These are phyloP conservation scores for Chlorophyllum brunneum DNA, from an alignment of 768 basidiomycete genomes.

Conservation along the genomic window DNA sequence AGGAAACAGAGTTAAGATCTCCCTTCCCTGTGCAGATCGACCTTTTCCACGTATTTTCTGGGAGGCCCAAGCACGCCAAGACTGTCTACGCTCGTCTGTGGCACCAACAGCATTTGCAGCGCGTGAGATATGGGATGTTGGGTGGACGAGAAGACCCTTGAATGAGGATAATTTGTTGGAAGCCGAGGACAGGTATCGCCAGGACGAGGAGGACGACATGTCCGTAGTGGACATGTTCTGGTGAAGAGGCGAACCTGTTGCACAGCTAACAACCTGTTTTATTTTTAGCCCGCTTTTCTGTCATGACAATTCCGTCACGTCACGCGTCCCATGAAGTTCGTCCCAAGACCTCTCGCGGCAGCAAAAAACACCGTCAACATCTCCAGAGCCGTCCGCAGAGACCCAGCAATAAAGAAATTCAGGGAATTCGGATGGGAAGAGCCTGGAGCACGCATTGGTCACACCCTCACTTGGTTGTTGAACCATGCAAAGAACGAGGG, in stretches of 20 bases:
- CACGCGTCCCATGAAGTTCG: neutral
- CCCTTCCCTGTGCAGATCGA: slow-evolving; percentile 18
- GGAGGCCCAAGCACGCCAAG: slow-evolving; percentile 13
- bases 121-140: neutral
- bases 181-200: too few relatives aligned
- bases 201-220: too few relatives aligned
- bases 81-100: slow-evolving; percentile 11
- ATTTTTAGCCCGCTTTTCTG: too few relatives aligned
- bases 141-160: neutral
- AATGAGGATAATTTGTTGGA: neutral
- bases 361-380: neutral
- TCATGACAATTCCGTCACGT: slow-evolving; percentile 1
- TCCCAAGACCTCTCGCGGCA: neutral
- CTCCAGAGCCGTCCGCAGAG: neutral
- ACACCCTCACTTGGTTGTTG: slow-evolving; percentile 85
- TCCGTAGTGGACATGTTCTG: neutral
- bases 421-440: slow-evolving; percentile 61
- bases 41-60: neutral
- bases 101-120: slow-evolving; percentile 1
- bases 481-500: slow-evolving; percentile 81
- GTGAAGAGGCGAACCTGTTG: neutral
- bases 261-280: neutral
- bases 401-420: slow-evolving; percentile 34
- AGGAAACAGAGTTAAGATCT: slow-evolving; percentile 65
- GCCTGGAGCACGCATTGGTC: slow-evolving; percentile 70